Conservation (phyloP, 2,329 filamentous ascomycete species). For the Fusarium phyllophilum region DNA sequence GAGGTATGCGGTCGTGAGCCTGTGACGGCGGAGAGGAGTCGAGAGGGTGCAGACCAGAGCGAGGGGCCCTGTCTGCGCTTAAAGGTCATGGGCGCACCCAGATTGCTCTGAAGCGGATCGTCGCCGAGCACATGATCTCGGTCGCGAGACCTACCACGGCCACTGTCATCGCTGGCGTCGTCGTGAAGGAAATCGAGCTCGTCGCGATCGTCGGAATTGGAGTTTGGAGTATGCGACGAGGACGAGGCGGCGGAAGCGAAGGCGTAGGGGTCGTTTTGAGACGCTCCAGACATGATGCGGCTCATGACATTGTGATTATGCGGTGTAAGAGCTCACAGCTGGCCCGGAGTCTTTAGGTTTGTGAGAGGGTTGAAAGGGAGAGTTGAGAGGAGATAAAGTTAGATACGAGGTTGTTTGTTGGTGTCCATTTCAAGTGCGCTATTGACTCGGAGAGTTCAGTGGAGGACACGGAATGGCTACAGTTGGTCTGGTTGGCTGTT, state of each 20-base stretch:
- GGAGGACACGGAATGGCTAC: slow-evolving; percentile 10
- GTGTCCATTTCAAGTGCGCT: background rate
- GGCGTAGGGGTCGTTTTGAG: slow-evolving; percentile 48
- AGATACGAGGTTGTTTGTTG: background rate
- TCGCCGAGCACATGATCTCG: slow-evolving; percentile 57
- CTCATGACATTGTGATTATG: slow-evolving; percentile 54
- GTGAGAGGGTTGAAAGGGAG: background rate
- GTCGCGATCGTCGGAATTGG: slow-evolving; percentile 55
- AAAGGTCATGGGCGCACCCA: slow-evolving; percentile 70
- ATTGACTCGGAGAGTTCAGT: slow-evolving; percentile 1
- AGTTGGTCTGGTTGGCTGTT: slow-evolving; percentile 7
- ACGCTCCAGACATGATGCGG: slow-evolving; percentile 55
- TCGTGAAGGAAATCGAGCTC: slow-evolving; percentile 57
- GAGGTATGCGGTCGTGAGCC: slow-evolving; percentile 31
- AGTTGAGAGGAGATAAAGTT: background rate
- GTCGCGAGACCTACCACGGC: slow-evolving; percentile 15
- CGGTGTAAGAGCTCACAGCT: slow-evolving; percentile 30
- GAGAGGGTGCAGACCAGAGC: slow-evolving; percentile 57
- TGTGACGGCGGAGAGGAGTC: slow-evolving; percentile 61
- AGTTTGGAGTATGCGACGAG: slow-evolving; percentile 44
- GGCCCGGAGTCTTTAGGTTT: slow-evolving; percentile 15
- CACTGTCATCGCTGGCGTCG: slow-evolving; percentile 38
- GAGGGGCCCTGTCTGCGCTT: slow-evolving; percentile 73
- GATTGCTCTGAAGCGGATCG: slow-evolving; percentile 64
- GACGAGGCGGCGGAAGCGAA: slow-evolving; percentile 45